Evolutionary conservation across 306 rosid genomes (phyloP).

Genomic region (Ormosia emarginata): DNA sequence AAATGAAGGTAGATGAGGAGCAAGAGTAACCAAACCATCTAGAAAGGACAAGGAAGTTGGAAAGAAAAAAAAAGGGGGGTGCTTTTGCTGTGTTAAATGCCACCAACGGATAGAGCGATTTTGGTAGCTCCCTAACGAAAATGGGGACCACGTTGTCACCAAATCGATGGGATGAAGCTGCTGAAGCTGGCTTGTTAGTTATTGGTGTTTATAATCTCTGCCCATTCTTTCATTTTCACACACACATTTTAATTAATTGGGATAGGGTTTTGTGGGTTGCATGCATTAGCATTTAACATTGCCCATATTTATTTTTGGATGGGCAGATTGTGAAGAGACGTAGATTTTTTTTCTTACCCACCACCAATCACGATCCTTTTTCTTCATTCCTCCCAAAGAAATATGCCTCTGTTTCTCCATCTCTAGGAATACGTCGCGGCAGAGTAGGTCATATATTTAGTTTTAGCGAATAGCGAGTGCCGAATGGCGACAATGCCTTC

Average conservation of each 20-base stretch:
- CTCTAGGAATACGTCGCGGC: neutral
- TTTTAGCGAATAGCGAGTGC: neutral
- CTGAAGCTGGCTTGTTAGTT: conserved; percentile 8
- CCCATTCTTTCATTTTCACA: neutral
- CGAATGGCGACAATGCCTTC: neutral
- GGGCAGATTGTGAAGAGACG: neutral
- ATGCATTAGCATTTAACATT: neutral
- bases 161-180: conserved; percentile 1
- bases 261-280: neutral
- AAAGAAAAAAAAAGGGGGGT: neutral
- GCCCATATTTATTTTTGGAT: neutral
- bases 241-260: neutral
- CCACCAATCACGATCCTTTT: neutral
- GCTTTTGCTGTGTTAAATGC: conserved; percentile 4
- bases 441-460: neutral
- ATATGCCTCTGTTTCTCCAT: neutral
- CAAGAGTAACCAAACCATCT: neutral
- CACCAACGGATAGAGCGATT: conserved; percentile 9
- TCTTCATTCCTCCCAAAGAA: neutral
- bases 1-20: neutral
- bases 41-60: conserved; percentile 6
- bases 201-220: neutral
- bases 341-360: neutral
- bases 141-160: conserved; percentile 37
- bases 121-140: conserved; percentile 8